A percentile compares a stretch with the other conserved stretches of the same genome.
Evolutionary conservation across 176 grass and related monocot species (phyloP).

Genomic region (Carex kokanica): DNA sequence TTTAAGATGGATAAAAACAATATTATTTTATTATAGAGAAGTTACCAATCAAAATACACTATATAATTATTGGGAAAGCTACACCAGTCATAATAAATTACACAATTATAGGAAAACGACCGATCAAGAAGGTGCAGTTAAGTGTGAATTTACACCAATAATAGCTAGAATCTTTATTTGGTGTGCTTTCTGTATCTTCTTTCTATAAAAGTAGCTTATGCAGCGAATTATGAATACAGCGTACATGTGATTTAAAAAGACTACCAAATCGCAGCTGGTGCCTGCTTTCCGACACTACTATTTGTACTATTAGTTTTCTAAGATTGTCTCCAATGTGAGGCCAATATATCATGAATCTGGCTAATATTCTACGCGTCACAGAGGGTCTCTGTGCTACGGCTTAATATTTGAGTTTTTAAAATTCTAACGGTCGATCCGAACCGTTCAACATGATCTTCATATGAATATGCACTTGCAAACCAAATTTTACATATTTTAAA

Average conservation of each 20-base stretch:
- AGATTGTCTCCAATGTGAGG: too few relatives aligned
- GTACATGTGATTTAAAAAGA: background rate
- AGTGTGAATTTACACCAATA: background rate
- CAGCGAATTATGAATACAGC: background rate
- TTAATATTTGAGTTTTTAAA: too few relatives aligned
- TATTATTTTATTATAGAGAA: background rate
- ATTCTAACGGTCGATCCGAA: too few relatives aligned
- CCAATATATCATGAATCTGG: too few relatives aligned
- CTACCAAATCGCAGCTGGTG: too few relatives aligned
- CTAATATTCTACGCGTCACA: too few relatives aligned
- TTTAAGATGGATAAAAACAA: background rate
- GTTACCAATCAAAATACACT: background rate
- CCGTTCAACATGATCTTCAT: too few relatives aligned
- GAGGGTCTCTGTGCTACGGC: too few relatives aligned
- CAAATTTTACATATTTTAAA: too few relatives aligned
- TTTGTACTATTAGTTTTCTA: too few relatives aligned
- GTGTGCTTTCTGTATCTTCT: constrained; percentile 7
- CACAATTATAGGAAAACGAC: background rate
- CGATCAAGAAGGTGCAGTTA: background rate
- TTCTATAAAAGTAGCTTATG: background rate
- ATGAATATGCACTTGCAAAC: too few relatives aligned
- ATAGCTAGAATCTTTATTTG: constrained; percentile 5
- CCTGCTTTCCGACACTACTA: too few relatives aligned
- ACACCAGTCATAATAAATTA: background rate
- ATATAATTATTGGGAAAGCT: background rate